phyloP scores from a whole-genome alignment of 805 yeast species.

The Suhomyces sp. region DNA sequence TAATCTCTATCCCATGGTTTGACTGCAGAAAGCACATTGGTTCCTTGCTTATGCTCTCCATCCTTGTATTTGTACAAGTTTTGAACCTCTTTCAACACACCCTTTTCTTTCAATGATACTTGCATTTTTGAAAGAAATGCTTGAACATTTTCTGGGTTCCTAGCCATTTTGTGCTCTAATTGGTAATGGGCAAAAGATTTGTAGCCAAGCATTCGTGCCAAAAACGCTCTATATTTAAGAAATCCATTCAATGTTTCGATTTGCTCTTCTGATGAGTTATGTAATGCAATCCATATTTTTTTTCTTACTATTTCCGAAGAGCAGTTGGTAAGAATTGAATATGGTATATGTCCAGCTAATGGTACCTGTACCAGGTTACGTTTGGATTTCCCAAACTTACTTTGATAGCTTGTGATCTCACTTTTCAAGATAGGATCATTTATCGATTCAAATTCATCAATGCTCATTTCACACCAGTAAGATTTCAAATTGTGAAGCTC shows the following conservation, averaged over 20 bases:
- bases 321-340: constrained; percentile 60
- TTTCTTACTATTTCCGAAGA: constrained; percentile 57
- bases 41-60: constrained; percentile 4
- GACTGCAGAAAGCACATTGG: constrained; percentile 24
- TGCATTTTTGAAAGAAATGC: constrained; percentile 66
- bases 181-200: constrained; percentile 75
- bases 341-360: constrained; percentile 60
- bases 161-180: constrained; percentile 87
- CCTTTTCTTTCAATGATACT: constrained; percentile 39
- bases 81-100: constrained; percentile 60
- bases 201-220: constrained; percentile 75
- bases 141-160: constrained; percentile 69
- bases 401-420: constrained; percentile 28
- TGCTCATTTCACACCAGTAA: constrained; percentile 37
- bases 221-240: constrained; percentile 60
- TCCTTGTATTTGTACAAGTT: constrained; percentile 40
- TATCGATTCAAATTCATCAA: constrained; percentile 29
- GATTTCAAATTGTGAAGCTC: constrained; percentile 38
- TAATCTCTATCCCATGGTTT: constrained; percentile 95
- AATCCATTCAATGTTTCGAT: constrained; percentile 57
- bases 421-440: constrained; percentile 19
- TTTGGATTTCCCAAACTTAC: constrained; percentile 14
- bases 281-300: constrained; percentile 72
- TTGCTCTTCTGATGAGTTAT: constrained; percentile 64
- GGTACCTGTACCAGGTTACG: constrained; percentile 27